Base-by-base conservation (phyloP, 495 filamentous ascomycete species). In the Bacidia gigantensis region DNA sequence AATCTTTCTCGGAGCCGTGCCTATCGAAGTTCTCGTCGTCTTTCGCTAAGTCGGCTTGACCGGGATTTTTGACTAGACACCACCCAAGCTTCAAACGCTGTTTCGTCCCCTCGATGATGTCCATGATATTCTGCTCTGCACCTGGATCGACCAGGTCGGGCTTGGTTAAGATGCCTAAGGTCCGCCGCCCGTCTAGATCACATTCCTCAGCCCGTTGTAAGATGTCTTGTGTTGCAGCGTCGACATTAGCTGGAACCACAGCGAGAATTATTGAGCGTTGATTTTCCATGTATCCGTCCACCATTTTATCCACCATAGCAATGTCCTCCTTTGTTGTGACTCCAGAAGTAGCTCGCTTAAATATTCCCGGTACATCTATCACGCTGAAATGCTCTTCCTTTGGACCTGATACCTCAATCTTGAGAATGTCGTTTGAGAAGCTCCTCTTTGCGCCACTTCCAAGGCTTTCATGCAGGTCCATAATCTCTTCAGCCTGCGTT, bases 331-430 rank as follows among this genome's bases (percentile, higher is more conserved):
- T 78, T 58, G 53, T 74, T 0, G 71, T 78, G 1, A 67, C n/a
- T 1, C 73, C 74, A 17, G 67, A 50, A 7, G 67, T 74, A 0
- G 70, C 63, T n/a, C 60, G 74, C n/a, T 70, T 72, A 61, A 84
- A 83, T 10, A 82, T 77, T 0, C 80, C 77, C 0, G 80, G 80
- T 2, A 83, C 70, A 56, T 85, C 78, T 40, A 83, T 76, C 1
- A 85, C 65, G 43, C 67, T 81, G 1, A 85, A 62, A 54, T 84
- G 72, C 18, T 75, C 65, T 51, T 79, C 66, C 1, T 76, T 44
- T 0, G 80, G 80, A 0, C 82, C 78, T 21, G 54, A 53, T 2
- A 82, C 74, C 58, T 83, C 77, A 17, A 84, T 67, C 29, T 69
- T 73, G 11, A 84, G 68, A 1, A 84, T 65, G 57, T 81, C 71